Percentiles rank a stretch among this genome's conserved stretches.
Evolutionary conservation across 2,329 filamentous ascomycete genomes (phyloP).

Genomic region (Colletotrichum costaricense): DNA sequence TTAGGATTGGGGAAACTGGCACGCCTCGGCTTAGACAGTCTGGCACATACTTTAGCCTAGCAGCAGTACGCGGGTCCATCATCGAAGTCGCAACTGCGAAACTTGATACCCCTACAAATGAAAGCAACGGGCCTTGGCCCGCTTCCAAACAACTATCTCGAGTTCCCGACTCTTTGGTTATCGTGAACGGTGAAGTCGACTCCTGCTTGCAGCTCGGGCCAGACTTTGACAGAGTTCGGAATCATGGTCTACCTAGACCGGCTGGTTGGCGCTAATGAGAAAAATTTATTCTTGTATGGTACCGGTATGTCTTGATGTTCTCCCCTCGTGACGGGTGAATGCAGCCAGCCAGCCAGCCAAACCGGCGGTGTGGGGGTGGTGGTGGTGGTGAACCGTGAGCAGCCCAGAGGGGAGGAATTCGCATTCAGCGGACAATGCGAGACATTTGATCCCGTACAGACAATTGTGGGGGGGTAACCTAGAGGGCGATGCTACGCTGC

Average conservation of each 20-base stretch:
- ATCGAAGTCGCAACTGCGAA: background rate
- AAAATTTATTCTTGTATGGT: background rate
- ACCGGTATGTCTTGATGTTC: background rate
- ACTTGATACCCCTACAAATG: background rate
- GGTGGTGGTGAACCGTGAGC: no score
- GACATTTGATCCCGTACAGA: constrained; percentile 15
- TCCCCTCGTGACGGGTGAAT: constrained; percentile 28
- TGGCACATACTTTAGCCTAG: constrained; percentile 15
- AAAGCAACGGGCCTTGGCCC: constrained; percentile 3
- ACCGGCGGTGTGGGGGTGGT: background rate
- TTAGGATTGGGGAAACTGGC: constrained; percentile 4
- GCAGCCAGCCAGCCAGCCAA: constrained; percentile 17
- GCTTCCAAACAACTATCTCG: constrained; percentile 17
- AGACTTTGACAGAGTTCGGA: background rate
- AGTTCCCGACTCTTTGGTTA: background rate
- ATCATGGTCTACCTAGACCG: constrained; percentile 20
- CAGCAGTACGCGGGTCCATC: constrained; percentile 12
- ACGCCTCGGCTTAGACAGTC: constrained; percentile 5
- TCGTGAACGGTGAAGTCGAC: constrained; percentile 7
- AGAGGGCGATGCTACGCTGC: background rate
- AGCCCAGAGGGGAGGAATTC: background rate
- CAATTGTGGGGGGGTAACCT: background rate
- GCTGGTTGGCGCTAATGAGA: constrained; percentile 20
- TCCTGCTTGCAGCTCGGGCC: constrained; percentile 19
- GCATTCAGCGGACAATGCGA: constrained; percentile 31